These are phyloP conservation scores for Stenogyne calaminthoides DNA, from an alignment of 305 asterid genomes.

Conservation along the genomic window DNA sequence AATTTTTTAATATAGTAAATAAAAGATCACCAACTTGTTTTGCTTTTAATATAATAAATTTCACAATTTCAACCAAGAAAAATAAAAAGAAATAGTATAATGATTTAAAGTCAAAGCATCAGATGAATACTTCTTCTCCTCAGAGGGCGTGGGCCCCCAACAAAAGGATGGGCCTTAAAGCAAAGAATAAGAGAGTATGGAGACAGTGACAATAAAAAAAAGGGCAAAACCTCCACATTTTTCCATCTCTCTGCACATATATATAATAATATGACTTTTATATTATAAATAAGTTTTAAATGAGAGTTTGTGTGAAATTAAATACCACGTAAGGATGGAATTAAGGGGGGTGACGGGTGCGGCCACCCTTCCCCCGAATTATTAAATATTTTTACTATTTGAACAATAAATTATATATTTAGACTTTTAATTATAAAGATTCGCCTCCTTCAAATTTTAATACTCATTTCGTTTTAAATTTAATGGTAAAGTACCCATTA, in stretches of 20 bases:
- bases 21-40: not conserved
- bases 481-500: too few relatives aligned
- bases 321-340: too few relatives aligned
- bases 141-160: conserved; percentile 15
- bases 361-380: too few relatives aligned
- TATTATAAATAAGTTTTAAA: too few relatives aligned
- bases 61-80: not conserved
- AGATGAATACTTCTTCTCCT: not conserved
- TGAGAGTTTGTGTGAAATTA: too few relatives aligned
- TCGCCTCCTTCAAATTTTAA: too few relatives aligned
- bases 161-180: conserved; percentile 6
- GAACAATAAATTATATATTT: too few relatives aligned
- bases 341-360: too few relatives aligned
- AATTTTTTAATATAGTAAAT: not conserved
- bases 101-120: not conserved
- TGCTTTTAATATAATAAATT: not conserved
- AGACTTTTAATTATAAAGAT: too few relatives aligned
- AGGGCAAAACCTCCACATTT: conserved; percentile 22
- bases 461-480: too few relatives aligned
- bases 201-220: conserved; percentile 30
- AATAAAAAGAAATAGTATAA: not conserved
- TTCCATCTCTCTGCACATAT: conserved; percentile 11
- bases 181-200: conserved; percentile 13
- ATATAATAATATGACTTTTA: too few relatives aligned
- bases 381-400: too few relatives aligned